These are phyloP conservation scores for Cyphellophora europaea DNA, from an alignment of 2,329 filamentous ascomycete genomes.

Conservation along the genomic window DNA sequence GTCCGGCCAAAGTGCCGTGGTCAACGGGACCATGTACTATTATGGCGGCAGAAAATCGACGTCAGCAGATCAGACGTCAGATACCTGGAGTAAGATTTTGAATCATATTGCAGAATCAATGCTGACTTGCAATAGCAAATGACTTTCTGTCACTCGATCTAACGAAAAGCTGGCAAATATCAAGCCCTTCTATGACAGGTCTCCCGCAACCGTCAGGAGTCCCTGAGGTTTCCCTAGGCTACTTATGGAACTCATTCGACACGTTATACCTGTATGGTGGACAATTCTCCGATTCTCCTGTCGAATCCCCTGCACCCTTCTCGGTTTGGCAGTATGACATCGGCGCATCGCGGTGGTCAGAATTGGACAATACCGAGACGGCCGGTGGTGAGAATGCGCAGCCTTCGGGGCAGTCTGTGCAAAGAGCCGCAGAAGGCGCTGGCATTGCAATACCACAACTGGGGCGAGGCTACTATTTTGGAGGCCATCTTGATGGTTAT, in stretches of 20 bases:
- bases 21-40: constrained; percentile 68
- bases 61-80: constrained; percentile 44
- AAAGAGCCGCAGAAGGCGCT: constrained; percentile 65
- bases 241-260: constrained; percentile 64
- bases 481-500: constrained; percentile 60
- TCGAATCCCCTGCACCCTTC: constrained; percentile 46
- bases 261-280: constrained; percentile 67
- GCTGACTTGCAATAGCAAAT: constrained; percentile 42
- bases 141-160: constrained; percentile 65
- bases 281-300: constrained; percentile 58
- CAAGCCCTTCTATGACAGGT: constrained; percentile 52
- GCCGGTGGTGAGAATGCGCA: constrained; percentile 56
- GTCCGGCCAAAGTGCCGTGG: constrained; percentile 56
- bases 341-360: constrained; percentile 48
- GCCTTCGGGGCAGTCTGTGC: constrained; percentile 45
- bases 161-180: constrained; percentile 61
- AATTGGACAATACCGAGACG: constrained; percentile 52
- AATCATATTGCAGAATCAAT: constrained; percentile 3
- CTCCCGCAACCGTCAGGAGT: constrained; percentile 58
- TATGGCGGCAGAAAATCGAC: constrained; percentile 62
- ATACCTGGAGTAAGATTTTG: constrained; percentile 58
- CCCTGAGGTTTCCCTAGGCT: constrained; percentile 62
- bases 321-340: constrained; percentile 66
- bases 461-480: constrained; percentile 69
- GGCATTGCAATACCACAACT: constrained; percentile 60